Conservation (phyloP, 371 early-diverging fungal species). For the Mortierella sp. region DNA sequence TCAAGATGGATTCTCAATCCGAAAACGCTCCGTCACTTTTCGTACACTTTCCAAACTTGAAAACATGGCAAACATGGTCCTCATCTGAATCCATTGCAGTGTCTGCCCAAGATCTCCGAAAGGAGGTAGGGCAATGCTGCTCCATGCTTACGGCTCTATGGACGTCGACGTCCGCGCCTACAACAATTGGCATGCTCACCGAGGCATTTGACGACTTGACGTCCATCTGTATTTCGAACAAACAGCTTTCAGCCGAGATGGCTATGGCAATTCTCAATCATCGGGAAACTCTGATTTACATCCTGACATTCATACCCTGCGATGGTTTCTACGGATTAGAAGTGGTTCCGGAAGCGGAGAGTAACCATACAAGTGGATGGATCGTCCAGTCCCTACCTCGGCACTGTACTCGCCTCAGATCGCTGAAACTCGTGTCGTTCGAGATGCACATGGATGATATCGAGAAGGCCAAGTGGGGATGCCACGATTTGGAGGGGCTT, state of each 20-base stretch:
- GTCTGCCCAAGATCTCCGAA: neutral
- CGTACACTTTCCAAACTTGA: slow-evolving; percentile 2
- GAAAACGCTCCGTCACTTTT: neutral
- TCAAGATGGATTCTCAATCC: neutral
- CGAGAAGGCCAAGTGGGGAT: neutral
- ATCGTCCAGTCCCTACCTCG: neutral
- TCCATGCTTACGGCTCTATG: neutral
- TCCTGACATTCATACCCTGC: neutral
- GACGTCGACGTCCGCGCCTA: neutral
- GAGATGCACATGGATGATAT: slow-evolving; percentile 3
- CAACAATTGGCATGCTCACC: neutral
- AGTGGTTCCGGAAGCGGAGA: neutral
- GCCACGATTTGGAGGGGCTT: neutral
- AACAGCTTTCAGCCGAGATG: neutral
- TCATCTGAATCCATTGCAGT: neutral
- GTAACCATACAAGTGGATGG: neutral
- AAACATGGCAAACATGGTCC: neutral
- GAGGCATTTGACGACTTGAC: neutral
- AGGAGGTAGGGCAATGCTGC: neutral
- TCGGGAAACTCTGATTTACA: neutral
- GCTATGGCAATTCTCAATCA: slow-evolving; percentile 3
- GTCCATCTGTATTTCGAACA: neutral
- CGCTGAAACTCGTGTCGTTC: neutral
- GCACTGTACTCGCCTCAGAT: neutral
- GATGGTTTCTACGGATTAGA: slow-evolving; percentile 1